Evolutionary conservation across 2,329 filamentous ascomycete genomes (phyloP), one percentile per base, ranked within the genome.

Genomic region (Neopestalotiopsis rosae): DNA sequence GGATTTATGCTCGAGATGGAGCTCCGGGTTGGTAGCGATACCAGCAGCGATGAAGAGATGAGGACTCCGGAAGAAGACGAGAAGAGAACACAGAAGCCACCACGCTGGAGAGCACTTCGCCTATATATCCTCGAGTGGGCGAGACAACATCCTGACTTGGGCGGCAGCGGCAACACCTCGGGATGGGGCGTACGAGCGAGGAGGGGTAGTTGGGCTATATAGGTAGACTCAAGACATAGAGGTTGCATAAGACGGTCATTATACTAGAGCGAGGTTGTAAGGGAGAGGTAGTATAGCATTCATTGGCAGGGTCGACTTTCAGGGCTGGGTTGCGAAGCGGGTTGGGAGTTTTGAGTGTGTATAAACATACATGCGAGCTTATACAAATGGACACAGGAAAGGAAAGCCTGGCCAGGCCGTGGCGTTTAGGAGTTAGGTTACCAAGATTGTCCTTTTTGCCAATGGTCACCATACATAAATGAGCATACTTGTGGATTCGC

Each of bases 61-160:
- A 70, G 63, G 69, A 74, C 56, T 52, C 77, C 80, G 40, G 86
- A 80, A 70, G 84, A 86, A 63, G 80, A 83, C 62, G 76, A 76
- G 69, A 70, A 69, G 69, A 92, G 92, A 62, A 85, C 85, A 30
- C 68, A 68, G 40, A 67, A 78, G 63, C 77, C 77, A 24, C 85
- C 90, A 67, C 87, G 95, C 66, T 98, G 95, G 95, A 90, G 88
- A 76, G 95, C 95, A 1, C 84, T 98, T 58, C 91, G 91, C 76
- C 78, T 90, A 56, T 98, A 98, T 79, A 92, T 98, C 52, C 86
- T 87, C 49, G 94, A 97, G 79, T 98, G 95, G 95, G 95, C 92
- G 30, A 87, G 92, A 68, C 94, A 97, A 80, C 93, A 97, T 78
- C 94, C 94, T 5, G 87, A 89, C 71, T 89, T 96, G 79, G 86